Base-by-base conservation (phyloP, 2,329 filamentous ascomycete genomes). In the Paraconiothyrium brasiliense region DNA sequence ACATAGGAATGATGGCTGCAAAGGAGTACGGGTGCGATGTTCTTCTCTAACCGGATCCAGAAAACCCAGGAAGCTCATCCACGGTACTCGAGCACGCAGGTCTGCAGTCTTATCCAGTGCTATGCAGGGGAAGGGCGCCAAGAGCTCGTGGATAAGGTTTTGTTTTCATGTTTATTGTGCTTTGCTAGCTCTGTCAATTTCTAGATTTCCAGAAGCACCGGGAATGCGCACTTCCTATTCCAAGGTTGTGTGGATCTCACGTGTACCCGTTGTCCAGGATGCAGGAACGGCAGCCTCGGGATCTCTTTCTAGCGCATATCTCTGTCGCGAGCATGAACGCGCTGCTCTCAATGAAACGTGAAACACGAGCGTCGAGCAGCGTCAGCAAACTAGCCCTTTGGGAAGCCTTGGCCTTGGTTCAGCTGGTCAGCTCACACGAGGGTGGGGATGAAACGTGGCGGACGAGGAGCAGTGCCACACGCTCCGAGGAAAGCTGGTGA, bases 381-480 rank as follows among this genome's bases (percentile, higher is more conserved):
- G 43, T 47, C 20, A 2, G 20, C 20, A 8, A 24, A 20, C 43
- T 24, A 46, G 20, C 43, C 20, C n/a, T 20, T 22, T 22, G 20
- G 4, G 34, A 52, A 13, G 30, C 10, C 46, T 35, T 30, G 48
- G 48, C 11, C 3, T n/a, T 24, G 16, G 20, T 30, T 54, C 51
- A 54, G 51, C 51, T 54, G 51, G 35, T 54, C 51, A 54, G 51
- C 51, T 32, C 51, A 43, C 37, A 43, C 51, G 51, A 41, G 7
- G 34, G 5, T 35, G 50, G 35, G 51, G 20, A 34, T 55, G 52
- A 55, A 55, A 55, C 52, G 52, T 55, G 39, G 51, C 51, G 51
- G 52, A 43, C n/a, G 37, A 43, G 51, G 50, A 41, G 37, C 43
- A 54, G 51, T 54, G 51, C 37, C 20, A 24, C 37, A 9, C 30